Percentiles rank a stretch among this genome's conserved stretches.
These are phyloP conservation scores for Omphalotus guepiniiformis DNA, from an alignment of 768 basidiomycete genomes.

Conservation along the genomic window DNA sequence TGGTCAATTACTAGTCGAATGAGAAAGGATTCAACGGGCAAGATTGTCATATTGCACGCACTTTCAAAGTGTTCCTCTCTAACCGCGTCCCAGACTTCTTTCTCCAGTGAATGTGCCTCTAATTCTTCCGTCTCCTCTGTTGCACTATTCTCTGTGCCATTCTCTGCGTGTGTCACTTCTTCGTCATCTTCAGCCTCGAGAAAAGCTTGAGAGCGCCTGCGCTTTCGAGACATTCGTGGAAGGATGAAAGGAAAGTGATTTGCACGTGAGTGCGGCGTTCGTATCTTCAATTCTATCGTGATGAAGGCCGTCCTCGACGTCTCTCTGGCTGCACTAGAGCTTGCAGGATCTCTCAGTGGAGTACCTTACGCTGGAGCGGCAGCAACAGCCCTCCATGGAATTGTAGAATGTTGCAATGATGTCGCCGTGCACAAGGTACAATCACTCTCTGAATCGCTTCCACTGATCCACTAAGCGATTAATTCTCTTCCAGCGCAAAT, in stretches of 20 bases:
- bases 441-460: too few species aligned
- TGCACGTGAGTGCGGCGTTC: neutral
- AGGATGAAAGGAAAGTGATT: neutral
- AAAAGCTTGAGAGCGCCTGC: conserved; percentile 5
- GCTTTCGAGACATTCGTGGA: neutral
- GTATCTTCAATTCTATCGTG: neutral
- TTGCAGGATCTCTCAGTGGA: neutral
- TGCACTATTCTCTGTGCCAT: neutral
- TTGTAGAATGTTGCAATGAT: neutral
- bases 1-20: conserved; percentile 62
- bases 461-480: too few species aligned
- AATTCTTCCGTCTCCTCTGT: conserved; percentile 17
- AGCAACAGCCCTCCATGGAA: neutral
- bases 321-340: neutral
- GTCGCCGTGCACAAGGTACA: too few species aligned
- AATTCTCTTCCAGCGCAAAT: too few species aligned
- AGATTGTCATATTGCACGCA: conserved; percentile 21
- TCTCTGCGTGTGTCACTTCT: neutral
- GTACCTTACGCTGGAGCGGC: neutral
- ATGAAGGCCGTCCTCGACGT: neutral
- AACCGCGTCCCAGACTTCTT: conserved; percentile 70
- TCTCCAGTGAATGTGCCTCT: conserved; percentile 30
- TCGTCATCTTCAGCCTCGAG: neutral
- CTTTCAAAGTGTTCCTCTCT: conserved; percentile 81
- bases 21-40: neutral